phyloP scores from a whole-genome alignment of 2,329 filamentous ascomycete species.

The Aspergillus nomiae region DNA sequence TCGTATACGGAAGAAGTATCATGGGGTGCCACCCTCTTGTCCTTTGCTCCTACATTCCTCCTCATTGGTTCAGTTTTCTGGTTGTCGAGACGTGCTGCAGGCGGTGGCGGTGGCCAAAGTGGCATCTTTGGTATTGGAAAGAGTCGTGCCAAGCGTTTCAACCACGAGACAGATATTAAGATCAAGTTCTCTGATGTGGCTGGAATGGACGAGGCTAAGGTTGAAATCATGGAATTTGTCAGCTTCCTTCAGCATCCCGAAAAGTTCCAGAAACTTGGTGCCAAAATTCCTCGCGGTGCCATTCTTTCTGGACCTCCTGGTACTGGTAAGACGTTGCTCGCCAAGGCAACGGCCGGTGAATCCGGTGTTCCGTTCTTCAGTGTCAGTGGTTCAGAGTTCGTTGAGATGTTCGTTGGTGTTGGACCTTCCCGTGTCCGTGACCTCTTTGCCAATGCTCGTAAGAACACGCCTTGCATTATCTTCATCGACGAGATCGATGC shows the following conservation, averaged over 20 bases:
- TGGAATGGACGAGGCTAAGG: slow-evolving; percentile 96
- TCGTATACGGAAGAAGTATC: slow-evolving; percentile 78
- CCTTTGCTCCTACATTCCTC: slow-evolving; percentile 84
- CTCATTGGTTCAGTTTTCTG: slow-evolving; percentile 82
- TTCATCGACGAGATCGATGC: slow-evolving; percentile 99
- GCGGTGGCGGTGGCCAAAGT: slow-evolving; percentile 64
- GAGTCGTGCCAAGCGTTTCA: slow-evolving; percentile 95
- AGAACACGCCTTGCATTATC: slow-evolving; percentile 97
- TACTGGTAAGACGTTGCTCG: slow-evolving; percentile 96
- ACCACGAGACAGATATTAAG: slow-evolving; percentile 93
- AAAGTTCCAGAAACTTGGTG: slow-evolving; percentile 88
- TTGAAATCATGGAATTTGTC: slow-evolving; percentile 99
- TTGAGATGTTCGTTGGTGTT: slow-evolving; percentile 99
- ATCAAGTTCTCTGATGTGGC: slow-evolving; percentile 97
- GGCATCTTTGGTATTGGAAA: slow-evolving; percentile 96
- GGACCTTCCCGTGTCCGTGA: slow-evolving; percentile 94
- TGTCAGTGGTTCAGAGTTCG: slow-evolving; percentile 97
- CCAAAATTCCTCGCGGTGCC: slow-evolving; percentile 95
- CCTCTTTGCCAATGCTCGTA: slow-evolving; percentile 89
- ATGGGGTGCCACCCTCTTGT: slow-evolving; percentile 70
- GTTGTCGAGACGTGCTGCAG: slow-evolving; percentile 73
- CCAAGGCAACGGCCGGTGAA: slow-evolving; percentile 96
- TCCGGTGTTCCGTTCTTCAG: slow-evolving; percentile 97
- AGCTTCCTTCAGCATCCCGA: slow-evolving; percentile 93
- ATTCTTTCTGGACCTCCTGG: slow-evolving; percentile 97